Conservation (phyloP, 2,329 filamentous ascomycete species). For the Phialophora expanda region DNA sequence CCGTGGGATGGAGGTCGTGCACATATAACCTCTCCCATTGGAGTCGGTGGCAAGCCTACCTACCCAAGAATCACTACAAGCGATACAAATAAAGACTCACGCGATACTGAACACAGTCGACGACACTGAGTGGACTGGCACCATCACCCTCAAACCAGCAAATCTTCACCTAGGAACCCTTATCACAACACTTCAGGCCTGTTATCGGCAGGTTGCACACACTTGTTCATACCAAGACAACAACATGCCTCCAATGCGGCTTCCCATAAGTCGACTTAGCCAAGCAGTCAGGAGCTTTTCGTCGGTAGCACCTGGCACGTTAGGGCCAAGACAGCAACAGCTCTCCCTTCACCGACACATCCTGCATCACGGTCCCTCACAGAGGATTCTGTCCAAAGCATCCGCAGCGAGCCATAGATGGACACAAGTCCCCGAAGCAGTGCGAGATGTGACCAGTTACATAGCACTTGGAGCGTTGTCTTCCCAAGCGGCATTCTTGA, state of each 20-base stretch:
- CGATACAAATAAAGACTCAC: background rate
- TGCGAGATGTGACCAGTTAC: slow-evolving; percentile 33
- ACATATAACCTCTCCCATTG: slow-evolving; percentile 6
- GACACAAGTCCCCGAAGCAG: slow-evolving; percentile 17
- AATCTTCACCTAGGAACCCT: background rate
- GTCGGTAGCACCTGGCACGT: slow-evolving; percentile 11
- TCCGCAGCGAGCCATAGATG: slow-evolving; percentile 18
- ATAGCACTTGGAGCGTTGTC: slow-evolving; percentile 32
- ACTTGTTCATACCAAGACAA: background rate
- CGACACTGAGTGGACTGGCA: background rate
- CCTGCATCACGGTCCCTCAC: slow-evolving; percentile 29
- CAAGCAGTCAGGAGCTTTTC: slow-evolving; percentile 24
- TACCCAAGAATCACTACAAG: background rate
- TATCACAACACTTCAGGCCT: slow-evolving; percentile 3
- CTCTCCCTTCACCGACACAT: slow-evolving; percentile 22
- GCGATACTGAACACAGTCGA: background rate
- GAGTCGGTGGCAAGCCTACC: background rate
- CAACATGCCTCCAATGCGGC: slow-evolving; percentile 30
- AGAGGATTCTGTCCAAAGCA: slow-evolving; percentile 32
- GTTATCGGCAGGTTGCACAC: background rate
- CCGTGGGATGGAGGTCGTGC: background rate
- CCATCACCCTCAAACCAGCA: background rate
- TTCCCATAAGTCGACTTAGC: slow-evolving; percentile 23
- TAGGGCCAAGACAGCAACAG: slow-evolving; percentile 3
- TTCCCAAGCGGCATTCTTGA: slow-evolving; percentile 31